Evolutionary conservation across 768 basidiomycete species (phyloP).

Genomic region (Fomitopsis pulvina): DNA sequence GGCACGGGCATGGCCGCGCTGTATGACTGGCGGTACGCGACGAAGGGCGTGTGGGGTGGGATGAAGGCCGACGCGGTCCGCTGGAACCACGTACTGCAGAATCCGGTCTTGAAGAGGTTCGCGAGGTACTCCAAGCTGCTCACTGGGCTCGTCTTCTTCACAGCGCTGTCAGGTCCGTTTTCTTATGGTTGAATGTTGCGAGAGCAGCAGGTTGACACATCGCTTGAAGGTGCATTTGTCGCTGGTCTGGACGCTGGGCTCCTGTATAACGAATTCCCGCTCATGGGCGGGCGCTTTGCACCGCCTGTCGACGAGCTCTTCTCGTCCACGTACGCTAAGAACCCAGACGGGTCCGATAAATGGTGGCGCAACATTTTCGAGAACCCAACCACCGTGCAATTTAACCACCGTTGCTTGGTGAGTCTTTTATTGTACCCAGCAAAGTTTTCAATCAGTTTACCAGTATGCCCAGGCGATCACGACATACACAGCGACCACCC

Average conservation of each 20-base stretch:
- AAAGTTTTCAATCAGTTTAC: slow-evolving; percentile 1
- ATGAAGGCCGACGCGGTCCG: slow-evolving; percentile 29
- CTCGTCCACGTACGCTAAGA: slow-evolving; percentile 67
- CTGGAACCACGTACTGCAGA: slow-evolving; percentile 43
- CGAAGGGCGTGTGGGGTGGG: slow-evolving; percentile 53
- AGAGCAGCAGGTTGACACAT: not conserved
- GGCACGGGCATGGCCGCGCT: slow-evolving; percentile 66
- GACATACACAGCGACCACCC: slow-evolving; percentile 65
- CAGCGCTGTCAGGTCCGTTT: slow-evolving; percentile 77
- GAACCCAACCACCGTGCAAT: slow-evolving; percentile 97
- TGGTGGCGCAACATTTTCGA: slow-evolving; percentile 97
- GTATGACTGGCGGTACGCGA: slow-evolving; percentile 74
- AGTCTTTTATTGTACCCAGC: slow-evolving; percentile 25
- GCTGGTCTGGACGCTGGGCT: slow-evolving; percentile 96
- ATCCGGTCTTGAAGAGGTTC: slow-evolving; percentile 53
- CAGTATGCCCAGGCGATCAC: slow-evolving; percentile 59
- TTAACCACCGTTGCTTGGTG: slow-evolving; percentile 90
- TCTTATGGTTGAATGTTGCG: slow-evolving; percentile 1
- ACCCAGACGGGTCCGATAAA: slow-evolving; percentile 60
- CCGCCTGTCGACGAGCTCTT: slow-evolving; percentile 84
- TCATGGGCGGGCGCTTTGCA: slow-evolving; percentile 84
- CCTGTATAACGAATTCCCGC: slow-evolving; percentile 96
- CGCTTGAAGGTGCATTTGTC: slow-evolving; percentile 81
- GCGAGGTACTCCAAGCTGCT: slow-evolving; percentile 52
- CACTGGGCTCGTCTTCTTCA: slow-evolving; percentile 79